Conservation (phyloP, 345 rosid genomes). For the Populus deltoides region DNA sequence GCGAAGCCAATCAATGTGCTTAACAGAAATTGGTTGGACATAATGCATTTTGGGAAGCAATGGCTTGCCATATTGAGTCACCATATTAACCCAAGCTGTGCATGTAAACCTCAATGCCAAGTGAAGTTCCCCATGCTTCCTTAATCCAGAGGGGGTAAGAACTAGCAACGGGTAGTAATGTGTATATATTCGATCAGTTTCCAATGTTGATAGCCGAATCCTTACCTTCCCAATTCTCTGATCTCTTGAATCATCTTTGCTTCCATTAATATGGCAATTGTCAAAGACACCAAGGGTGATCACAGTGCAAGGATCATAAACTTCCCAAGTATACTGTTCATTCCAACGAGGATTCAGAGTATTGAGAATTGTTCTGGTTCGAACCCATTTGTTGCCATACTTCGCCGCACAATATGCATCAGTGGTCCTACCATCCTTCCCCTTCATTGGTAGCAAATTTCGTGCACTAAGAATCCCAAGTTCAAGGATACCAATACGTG, state of each 20-base stretch:
- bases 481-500: slow-evolving; percentile 29
- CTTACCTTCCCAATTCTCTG: slow-evolving; percentile 31
- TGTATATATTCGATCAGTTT: slow-evolving; percentile 24
- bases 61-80: slow-evolving; percentile 27
- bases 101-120: slow-evolving; percentile 31
- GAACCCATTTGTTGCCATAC: slow-evolving; percentile 36
- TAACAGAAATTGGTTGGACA: slow-evolving; percentile 27
- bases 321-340: slow-evolving; percentile 40
- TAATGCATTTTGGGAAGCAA: slow-evolving; percentile 38
- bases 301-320: slow-evolving; percentile 35
- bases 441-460: slow-evolving; percentile 31
- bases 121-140: slow-evolving; percentile 32
- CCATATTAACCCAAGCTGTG: slow-evolving; percentile 34
- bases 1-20: slow-evolving; percentile 26
- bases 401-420: slow-evolving; percentile 34
- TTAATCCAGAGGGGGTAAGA: slow-evolving; percentile 16
- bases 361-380: slow-evolving; percentile 29
- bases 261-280: slow-evolving; percentile 27
- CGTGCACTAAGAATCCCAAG: slow-evolving; percentile 31
- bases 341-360: slow-evolving; percentile 34
- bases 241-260: slow-evolving; percentile 27
- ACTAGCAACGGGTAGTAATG: slow-evolving; percentile 28
- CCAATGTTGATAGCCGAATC: slow-evolving; percentile 30
- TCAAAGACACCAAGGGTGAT: slow-evolving; percentile 34
- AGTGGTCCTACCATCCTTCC: slow-evolving; percentile 24